Evolutionary conservation across 306 rosid species (phyloP).

Genomic region (Citrullus amarus): DNA sequence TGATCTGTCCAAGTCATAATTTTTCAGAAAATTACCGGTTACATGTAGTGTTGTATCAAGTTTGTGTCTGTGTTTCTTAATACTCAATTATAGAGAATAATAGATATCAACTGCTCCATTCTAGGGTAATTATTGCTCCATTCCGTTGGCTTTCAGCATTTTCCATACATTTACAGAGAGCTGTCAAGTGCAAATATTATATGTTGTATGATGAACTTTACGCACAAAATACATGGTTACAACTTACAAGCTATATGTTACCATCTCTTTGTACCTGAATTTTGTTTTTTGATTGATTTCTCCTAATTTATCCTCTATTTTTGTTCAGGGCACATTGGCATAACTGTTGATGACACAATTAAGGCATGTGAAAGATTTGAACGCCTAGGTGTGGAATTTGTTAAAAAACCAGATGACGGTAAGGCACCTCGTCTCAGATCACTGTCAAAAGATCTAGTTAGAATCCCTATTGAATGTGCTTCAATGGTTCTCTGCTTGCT

Average conservation of each 20-base stretch:
- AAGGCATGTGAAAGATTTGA: constrained; percentile 94
- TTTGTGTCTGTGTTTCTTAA: background rate
- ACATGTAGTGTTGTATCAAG: background rate
- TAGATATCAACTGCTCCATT: background rate
- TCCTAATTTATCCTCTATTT: background rate
- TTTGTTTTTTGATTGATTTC: background rate
- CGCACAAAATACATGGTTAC: background rate
- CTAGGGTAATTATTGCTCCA: background rate
- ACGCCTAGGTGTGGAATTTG: constrained; percentile 75
- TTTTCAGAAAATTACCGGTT: background rate
- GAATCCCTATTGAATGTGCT: background rate
- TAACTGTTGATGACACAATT: constrained; percentile 84
- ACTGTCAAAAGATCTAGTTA: background rate
- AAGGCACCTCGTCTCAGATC: constrained; percentile 10
- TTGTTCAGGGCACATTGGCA: constrained; percentile 73
- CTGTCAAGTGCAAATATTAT: background rate
- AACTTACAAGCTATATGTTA: background rate
- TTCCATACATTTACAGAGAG: background rate
- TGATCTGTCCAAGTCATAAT: background rate
- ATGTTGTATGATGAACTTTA: background rate
- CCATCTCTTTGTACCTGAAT: background rate
- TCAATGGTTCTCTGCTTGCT: background rate
- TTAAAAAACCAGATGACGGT: constrained; percentile 81
- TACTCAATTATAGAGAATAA: background rate
- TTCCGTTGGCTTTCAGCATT: background rate